Evolutionary conservation across 1,284 basidiomycete genomes (phyloP).

Genomic region (Leccinum pachyderme): DNA sequence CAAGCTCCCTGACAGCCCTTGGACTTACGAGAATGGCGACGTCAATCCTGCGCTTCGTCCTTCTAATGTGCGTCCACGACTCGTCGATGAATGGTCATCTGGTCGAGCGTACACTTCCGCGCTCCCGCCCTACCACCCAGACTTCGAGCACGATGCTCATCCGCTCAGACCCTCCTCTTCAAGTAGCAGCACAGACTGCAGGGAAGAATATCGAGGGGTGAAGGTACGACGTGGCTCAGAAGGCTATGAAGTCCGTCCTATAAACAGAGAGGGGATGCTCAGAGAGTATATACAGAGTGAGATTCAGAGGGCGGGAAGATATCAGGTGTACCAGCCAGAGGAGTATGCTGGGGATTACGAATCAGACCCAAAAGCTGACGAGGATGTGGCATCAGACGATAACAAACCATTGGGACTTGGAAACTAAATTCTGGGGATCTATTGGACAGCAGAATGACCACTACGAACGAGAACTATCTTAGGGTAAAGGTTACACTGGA

Average conservation of each 20-base stretch:
- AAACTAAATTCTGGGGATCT: slow-evolving; percentile 16
- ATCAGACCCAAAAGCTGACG: slow-evolving; percentile 5
- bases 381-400: slow-evolving; percentile 11
- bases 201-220: slow-evolving; percentile 28
- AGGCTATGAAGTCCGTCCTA: slow-evolving; percentile 67
- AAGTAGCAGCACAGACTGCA: slow-evolving; percentile 40
- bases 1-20: slow-evolving; percentile 61
- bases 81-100: slow-evolving; percentile 16
- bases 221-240: slow-evolving; percentile 70
- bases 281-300: slow-evolving; percentile 52
- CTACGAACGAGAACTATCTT: slow-evolving; percentile 4
- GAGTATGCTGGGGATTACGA: slow-evolving; percentile 35
- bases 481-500: slow-evolving; percentile 28
- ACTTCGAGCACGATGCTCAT: slow-evolving; percentile 43
- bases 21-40: slow-evolving; percentile 78
- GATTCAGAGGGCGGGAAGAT: slow-evolving; percentile 53
- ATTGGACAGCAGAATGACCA: slow-evolving; percentile 15
- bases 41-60: slow-evolving; percentile 74
- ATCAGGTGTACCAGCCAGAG: slow-evolving; percentile 61
- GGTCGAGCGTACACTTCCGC: slow-evolving; percentile 39
- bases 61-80: slow-evolving; percentile 44
- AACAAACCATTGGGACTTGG: slow-evolving; percentile 20
- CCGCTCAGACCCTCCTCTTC: slow-evolving; percentile 32
- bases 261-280: slow-evolving; percentile 61
- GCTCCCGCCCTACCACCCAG: slow-evolving; percentile 73